Evolutionary conservation across 306 rosid genomes (phyloP), one percentile per base, ranked within the genome.

Genomic region (Fragaria iinumae): DNA sequence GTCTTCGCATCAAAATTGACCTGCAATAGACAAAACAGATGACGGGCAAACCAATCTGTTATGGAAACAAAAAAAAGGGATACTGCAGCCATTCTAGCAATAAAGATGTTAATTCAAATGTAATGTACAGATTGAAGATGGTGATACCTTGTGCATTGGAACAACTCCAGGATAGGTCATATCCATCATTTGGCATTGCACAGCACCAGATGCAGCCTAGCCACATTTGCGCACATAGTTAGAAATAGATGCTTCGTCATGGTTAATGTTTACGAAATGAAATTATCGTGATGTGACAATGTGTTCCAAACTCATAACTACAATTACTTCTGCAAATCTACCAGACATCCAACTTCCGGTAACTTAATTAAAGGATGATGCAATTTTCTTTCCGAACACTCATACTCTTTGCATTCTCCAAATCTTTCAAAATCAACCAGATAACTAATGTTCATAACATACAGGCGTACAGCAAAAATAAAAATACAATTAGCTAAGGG

Each of bases 171-270:
- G 94, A 83, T 87, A 86, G 8, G 98, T 89, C 88, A 89, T 88
- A 72, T 94, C 97, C 84, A 94, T 89, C 89, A 91, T 89, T 83
- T 94, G 98, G 80, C 98, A 94, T 83, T 94, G 98, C 75, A 94
- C 97, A 75, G 93, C 97, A 71, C 98, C 98, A n/a, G 98, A 90
- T 72, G 97, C 95, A 74, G 97, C 98, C 98, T 94, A 79, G 27
- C 36, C 83, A 88, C 73, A 69, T 82, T 43, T 21, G 81, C 36
- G 68, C 57, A 73, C 69, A 75, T 11, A 39, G 39, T 80, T 69
- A 76, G 14, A 70, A 74, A n/a, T 56, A 67, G 55, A 27, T 32
- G 23, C 10, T 49, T 7, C 16, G 21, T 43, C 71, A 50, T 76
- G 14, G 56, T 67, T 74, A 44, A 66, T 20, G 2, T 11, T 27